phyloP scores from a whole-genome alignment of 208 protist genomes.

The Crithidia thermophila region DNA sequence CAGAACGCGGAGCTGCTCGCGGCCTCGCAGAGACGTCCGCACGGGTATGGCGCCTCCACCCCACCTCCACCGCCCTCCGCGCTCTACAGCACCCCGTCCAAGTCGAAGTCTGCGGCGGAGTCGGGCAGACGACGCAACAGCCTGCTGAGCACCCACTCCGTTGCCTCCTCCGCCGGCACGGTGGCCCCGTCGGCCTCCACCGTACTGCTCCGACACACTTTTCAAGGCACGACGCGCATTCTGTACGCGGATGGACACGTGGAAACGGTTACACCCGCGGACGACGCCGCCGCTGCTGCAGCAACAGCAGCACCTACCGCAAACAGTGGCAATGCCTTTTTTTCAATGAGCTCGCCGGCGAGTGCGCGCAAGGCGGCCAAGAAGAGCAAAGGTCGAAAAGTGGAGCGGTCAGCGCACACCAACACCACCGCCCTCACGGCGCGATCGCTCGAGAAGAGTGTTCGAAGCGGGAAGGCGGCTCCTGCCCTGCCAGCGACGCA shows the following conservation, averaged over 20 bases:
- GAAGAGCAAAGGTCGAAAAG: background rate
- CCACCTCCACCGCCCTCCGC: no score
- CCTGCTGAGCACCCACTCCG: no score
- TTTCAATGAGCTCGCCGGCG: no score
- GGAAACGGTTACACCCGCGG: conserved; percentile 9
- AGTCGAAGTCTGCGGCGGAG: no score
- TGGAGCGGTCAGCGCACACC: no score
- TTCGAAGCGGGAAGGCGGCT: background rate
- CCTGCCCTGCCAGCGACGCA: background rate
- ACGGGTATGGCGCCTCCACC: background rate
- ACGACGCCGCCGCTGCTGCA: background rate
- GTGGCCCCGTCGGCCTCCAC: background rate
- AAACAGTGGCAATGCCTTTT: no score
- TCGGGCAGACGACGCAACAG: background rate
- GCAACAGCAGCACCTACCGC: no score
- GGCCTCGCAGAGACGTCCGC: background rate
- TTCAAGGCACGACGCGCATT: conserved; percentile 41
- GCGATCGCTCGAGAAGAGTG: no score
- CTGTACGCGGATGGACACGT: conserved; percentile 48
- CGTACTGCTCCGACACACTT: conserved; percentile 42
- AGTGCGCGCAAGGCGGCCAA: background rate
- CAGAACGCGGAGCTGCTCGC: background rate
- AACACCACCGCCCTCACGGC: no score
- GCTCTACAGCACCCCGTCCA: no score
- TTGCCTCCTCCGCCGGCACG: background rate